Percentiles rank a stretch among this genome's conserved stretches.
Evolutionary conservation across 805 yeast species (phyloP).

Genomic region (Wickerhamomyces silvicola): DNA sequence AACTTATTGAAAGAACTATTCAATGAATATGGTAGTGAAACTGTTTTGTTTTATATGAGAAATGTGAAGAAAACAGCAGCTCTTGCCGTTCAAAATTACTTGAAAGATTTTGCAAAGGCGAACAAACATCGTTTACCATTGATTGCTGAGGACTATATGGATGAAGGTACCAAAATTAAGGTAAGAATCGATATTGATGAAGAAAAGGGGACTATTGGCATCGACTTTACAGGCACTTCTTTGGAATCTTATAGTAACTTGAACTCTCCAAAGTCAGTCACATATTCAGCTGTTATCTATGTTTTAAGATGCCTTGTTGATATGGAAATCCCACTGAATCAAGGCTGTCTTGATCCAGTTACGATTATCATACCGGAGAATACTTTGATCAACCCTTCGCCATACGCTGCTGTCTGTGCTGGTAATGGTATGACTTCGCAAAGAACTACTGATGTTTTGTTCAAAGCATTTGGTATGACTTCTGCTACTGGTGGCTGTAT

Average conservation of each 20-base stretch:
- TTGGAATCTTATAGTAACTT: slow-evolving; percentile 44
- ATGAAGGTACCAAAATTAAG: slow-evolving; percentile 48
- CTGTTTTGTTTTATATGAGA: slow-evolving; percentile 41
- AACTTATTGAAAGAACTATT: slow-evolving; percentile 36
- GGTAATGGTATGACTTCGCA: slow-evolving; percentile 56
- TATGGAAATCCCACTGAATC: slow-evolving; percentile 49
- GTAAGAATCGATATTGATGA: slow-evolving; percentile 34
- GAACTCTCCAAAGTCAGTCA: slow-evolving; percentile 50
- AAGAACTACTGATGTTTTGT: slow-evolving; percentile 46
- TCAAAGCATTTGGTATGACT: slow-evolving; percentile 48
- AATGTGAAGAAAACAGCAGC: slow-evolving; percentile 42
- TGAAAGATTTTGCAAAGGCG: slow-evolving; percentile 34
- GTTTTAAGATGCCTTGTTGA: slow-evolving; percentile 46
- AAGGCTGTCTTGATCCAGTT: slow-evolving; percentile 46
- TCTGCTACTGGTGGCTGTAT: slow-evolving; percentile 57
- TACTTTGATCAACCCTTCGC: slow-evolving; percentile 31
- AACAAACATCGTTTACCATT: slow-evolving; percentile 30
- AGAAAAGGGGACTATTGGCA: slow-evolving; percentile 34
- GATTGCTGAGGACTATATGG: slow-evolving; percentile 42
- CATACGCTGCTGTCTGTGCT: slow-evolving; percentile 38
- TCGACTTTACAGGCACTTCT: slow-evolving; percentile 50
- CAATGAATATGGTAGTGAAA: slow-evolving; percentile 36
- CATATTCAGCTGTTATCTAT: slow-evolving; percentile 47
- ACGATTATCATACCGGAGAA: slow-evolving; percentile 30
- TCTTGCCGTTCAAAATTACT: slow-evolving; percentile 33